Percentiles rank a stretch among this genome's conserved stretches.
Conservation (phyloP, 1,284 basidiomycete species). For the Thelephora terrestris region DNA sequence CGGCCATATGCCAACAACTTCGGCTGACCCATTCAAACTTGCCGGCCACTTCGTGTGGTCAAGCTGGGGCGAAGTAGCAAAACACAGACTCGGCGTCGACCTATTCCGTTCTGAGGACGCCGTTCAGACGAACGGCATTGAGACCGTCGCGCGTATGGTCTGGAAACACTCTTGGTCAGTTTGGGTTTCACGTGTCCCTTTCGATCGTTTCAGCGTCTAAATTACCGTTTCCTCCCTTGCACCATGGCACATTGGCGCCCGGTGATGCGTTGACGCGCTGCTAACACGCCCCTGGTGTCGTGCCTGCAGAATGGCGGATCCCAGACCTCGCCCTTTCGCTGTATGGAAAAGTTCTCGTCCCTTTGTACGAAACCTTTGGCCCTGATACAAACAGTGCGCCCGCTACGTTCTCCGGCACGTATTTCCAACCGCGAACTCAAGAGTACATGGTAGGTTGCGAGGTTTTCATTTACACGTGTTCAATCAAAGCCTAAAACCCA, state of each 20-base stretch:
- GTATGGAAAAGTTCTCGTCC: slow-evolving; percentile 77
- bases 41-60: slow-evolving; percentile 67
- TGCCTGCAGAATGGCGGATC: slow-evolving; percentile 58
- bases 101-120: slow-evolving; percentile 50
- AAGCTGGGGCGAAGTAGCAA: slow-evolving; percentile 68
- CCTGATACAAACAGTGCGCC: slow-evolving; percentile 41
- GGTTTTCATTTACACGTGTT: no score
- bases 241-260: background rate
- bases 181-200: no score
- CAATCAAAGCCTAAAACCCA: no score
- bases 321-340: slow-evolving; percentile 73
- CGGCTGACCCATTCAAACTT: slow-evolving; percentile 56
- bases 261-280: no score
- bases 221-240: background rate
- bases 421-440: no score
- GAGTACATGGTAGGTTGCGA: no score
- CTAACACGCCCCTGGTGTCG: no score
- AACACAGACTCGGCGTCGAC: slow-evolving; percentile 56
- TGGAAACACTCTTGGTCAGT: slow-evolving; percentile 45
- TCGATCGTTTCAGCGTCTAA: background rate
- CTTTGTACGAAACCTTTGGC: slow-evolving; percentile 88
- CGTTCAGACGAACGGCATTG: slow-evolving; percentile 44
- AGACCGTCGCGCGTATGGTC: slow-evolving; percentile 74
- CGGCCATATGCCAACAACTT: slow-evolving; percentile 59
- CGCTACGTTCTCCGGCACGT: background rate